Evolutionary conservation across 805 yeast species (phyloP), one percentile per base, ranked within the genome.

Genomic region (Nakazawaea peltata): DNA sequence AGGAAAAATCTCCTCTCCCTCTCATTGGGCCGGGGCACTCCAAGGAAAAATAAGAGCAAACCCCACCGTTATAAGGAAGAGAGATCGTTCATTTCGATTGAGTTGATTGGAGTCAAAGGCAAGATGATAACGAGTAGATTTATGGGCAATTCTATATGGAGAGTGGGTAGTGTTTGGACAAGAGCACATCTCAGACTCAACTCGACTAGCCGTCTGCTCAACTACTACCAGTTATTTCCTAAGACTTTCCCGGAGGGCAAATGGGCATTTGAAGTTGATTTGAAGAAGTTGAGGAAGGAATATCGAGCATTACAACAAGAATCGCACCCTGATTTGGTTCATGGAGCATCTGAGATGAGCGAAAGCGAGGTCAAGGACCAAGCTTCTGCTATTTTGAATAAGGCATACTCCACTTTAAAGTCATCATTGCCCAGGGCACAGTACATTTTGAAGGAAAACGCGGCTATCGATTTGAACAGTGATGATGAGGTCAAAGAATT

Each of bases 301-400:
- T 90, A 77, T 53, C 61, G 95, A 26, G 44, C 49, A 7, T 60
- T 87, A 21, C 97, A 90, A 54, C 71, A 81, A 25, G 64, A 68
- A 40, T 67, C 71, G 32, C 98, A 90, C 51, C 98, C 98, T 0
- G 98, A 90, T 59, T 63, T 66, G 41, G 60, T 60, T 42, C 56
- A 38, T 26, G 40, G 43, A 38, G 32, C 45, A 39, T 27, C 34
- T 26, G 14, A 49, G 49, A 23, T 60, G 60, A 36, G 26, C n/a
- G 37, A 28, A 14, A 29, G 44, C 43, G 43, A 40, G 23, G 38
- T 30, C 18, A 26, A 40, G 39, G 41, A 51, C 17, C 55, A 56
- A 8, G 45, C 51, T 4, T 67, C 81, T 4, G 68, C 87, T 1
- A 48, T 69, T 15, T 59, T 92, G 23, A 87, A 90, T 50, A 71